Conservation (phyloP, 345 rosid species). For the Fremontodendron californicum region DNA sequence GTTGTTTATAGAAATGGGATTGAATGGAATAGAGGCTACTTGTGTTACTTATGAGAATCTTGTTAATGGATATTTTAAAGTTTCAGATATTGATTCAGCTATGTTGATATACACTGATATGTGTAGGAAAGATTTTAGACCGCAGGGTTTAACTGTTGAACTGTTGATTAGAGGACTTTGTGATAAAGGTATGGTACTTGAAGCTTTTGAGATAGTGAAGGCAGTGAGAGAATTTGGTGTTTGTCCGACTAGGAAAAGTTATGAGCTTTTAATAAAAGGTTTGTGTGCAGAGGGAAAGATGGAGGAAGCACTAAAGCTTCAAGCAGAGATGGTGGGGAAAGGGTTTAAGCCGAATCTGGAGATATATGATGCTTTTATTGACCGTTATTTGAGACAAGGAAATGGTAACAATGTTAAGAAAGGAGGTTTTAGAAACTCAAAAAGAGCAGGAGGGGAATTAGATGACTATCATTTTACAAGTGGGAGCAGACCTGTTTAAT, state of each 20-base stretch:
- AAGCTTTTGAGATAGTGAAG: conserved; percentile 51
- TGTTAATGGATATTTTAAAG: conserved; percentile 55
- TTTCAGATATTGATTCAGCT: conserved; percentile 49
- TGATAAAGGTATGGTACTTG: conserved; percentile 36
- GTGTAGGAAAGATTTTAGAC: conserved; percentile 46
- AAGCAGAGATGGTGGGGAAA: conserved; percentile 81
- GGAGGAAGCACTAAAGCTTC: conserved; percentile 72
- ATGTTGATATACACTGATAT: conserved; percentile 55
- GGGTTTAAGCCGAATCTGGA: conserved; percentile 55
- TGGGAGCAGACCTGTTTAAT: neutral
- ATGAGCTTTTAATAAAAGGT: conserved; percentile 51
- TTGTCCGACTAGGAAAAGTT: conserved; percentile 48
- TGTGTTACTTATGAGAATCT: conserved; percentile 57
- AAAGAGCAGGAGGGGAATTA: conserved; percentile 20
- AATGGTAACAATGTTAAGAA: conserved; percentile 48
- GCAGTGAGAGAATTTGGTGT: conserved; percentile 36
- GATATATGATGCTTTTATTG: conserved; percentile 57
- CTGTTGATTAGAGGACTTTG: conserved; percentile 47
- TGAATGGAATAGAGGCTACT: conserved; percentile 42
- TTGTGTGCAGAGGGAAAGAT: conserved; percentile 56
- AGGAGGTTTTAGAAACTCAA: conserved; percentile 54
- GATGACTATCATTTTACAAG: neutral
- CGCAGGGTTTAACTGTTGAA: conserved; percentile 43
- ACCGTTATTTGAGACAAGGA: conserved; percentile 44
- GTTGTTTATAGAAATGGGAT: conserved; percentile 53